Evolutionary conservation across 371 early-diverging fungal genomes (phyloP).

Genomic region (Mucor indicus): DNA sequence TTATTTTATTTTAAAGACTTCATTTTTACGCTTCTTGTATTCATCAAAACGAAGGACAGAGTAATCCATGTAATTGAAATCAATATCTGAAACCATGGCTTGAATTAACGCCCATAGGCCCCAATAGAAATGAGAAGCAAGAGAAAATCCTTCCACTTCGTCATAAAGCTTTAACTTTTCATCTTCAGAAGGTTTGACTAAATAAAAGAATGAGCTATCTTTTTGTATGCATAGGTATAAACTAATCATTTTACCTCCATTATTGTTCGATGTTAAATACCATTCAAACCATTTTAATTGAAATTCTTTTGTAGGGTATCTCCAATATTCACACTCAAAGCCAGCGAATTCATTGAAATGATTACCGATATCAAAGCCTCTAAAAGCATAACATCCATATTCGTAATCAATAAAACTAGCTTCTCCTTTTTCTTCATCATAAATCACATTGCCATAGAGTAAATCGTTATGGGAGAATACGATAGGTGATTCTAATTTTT

Average conservation of each 20-base stretch:
- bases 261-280: slow-evolving; percentile 45
- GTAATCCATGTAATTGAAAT: slow-evolving; percentile 91
- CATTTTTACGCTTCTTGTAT: slow-evolving; percentile 59
- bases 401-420: slow-evolving; percentile 93
- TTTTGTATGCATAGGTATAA: too few species aligned
- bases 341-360: slow-evolving; percentile 94
- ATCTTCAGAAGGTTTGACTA: slow-evolving; percentile 35
- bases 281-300: slow-evolving; percentile 76
- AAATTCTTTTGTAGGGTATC: slow-evolving; percentile 71
- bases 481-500: slow-evolving; percentile 68
- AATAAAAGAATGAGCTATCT: background rate
- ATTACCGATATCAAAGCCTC: slow-evolving; percentile 94
- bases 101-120: slow-evolving; percentile 92
- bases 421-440: slow-evolving; percentile 56
- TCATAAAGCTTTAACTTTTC: slow-evolving; percentile 61
- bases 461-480: slow-evolving; percentile 94
- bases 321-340: slow-evolving; percentile 90
- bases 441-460: slow-evolving; percentile 86
- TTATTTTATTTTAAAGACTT: slow-evolving; percentile 19
- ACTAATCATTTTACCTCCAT: slow-evolving; percentile 23
- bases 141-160: slow-evolving; percentile 80
- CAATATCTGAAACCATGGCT: slow-evolving; percentile 83
- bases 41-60: slow-evolving; percentile 79
- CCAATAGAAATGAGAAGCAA: slow-evolving; percentile 93
- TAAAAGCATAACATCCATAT: slow-evolving; percentile 81